phyloP scores from a whole-genome alignment of 169 alveolate genomes.

The Plasmodium coatneyi region DNA sequence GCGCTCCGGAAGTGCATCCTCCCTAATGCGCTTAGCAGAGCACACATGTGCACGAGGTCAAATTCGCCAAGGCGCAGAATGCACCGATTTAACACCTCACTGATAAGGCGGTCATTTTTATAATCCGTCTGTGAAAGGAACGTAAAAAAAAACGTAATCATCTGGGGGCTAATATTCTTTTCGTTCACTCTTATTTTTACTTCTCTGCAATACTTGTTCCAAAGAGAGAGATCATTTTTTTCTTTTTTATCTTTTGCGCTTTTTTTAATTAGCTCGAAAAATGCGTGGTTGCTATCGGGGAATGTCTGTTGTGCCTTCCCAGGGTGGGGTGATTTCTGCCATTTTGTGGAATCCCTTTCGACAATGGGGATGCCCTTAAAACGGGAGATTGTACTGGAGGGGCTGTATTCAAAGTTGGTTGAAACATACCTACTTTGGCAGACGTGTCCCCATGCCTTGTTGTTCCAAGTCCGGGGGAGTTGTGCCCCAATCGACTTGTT shows the following conservation, averaged over 20 bases:
- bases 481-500: neutral
- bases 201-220: conserved; percentile 50
- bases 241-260: conserved; percentile 11
- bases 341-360: neutral
- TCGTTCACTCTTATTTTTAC: conserved; percentile 29
- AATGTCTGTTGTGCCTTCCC: neutral
- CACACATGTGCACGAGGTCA: conserved; percentile 41
- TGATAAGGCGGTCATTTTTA: conserved; percentile 33
- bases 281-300: conserved; percentile 25
- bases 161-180: conserved; percentile 11
- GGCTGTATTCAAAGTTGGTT: conserved; percentile 41
- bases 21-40: conserved; percentile 12
- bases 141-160: conserved; percentile 22
- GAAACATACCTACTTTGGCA: neutral
- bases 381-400: neutral
- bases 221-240: conserved; percentile 21
- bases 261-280: conserved; percentile 38
- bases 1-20: conserved; percentile 21
- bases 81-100: conserved; percentile 50
- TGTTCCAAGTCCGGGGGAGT: neutral
- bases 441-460: neutral
- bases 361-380: conserved; percentile 13
- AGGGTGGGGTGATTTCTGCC: neutral
- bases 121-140: conserved; percentile 44
- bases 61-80: conserved; percentile 40